Base-by-base conservation (phyloP, 768 basidiomycete genomes). In the Boletus fagicola region DNA sequence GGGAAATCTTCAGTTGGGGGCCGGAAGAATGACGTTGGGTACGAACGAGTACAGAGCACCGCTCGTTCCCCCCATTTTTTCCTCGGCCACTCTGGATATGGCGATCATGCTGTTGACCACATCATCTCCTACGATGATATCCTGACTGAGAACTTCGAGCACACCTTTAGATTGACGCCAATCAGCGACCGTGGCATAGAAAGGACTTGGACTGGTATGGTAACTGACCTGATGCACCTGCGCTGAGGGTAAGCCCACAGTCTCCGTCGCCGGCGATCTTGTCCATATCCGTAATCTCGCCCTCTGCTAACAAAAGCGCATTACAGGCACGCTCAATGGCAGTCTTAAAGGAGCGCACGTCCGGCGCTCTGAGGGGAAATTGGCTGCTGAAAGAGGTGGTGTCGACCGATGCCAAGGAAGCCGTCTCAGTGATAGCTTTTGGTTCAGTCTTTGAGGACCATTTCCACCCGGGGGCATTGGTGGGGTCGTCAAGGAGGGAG, bases 191-290 rank as follows among this genome's bases (percentile, higher is more conserved):
- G 20, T 13, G 39, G 4, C 5, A 12, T 33, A 12, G 13, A 24
- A 30, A 7, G 16, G 16, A 30, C 5, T 18, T 15, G 11, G 39
- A 22, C 20, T 4, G 3, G 15, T 7, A 38, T 15, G 12, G 42
- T n/a, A 39, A 63, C 72, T 67, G 64, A 83, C 88, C 86, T 66
- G 83, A 78, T 33, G 89, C 88, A 36, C 95, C 95, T 10, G 84
- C 83, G 77, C 84, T 83, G 36, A 87, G 78, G 0, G 85, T 87
- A 45, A 86, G 68, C 0, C 87, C 87, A 46, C 84, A 85, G 65
- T 89, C 88, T 5, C 95, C 95, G 67, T 98, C 95, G 28, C 95
- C 95, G 2, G 92, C 90, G 52, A 98, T 87, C 56, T 82, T 87
- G 70, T 99, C 96, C 85, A 92, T 89, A 20, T 80, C 75, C 15